A percentile compares a stretch with the other conserved stretches of the same genome.
phyloP scores from a whole-genome alignment of 1,284 basidiomycete genomes.

The Moniliophthora roreri region DNA sequence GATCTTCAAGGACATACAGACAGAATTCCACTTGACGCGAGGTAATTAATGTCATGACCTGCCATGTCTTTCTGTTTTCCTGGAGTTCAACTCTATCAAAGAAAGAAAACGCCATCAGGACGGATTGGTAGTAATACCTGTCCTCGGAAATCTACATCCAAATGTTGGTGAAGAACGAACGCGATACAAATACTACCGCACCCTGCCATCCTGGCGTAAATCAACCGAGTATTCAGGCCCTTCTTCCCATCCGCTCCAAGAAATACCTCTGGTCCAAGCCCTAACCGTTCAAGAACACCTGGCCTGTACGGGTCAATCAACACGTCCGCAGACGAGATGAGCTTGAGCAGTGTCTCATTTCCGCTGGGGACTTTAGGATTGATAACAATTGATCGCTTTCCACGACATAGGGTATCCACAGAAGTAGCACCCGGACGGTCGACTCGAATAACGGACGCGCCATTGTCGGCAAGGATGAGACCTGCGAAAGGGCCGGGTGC shows the following conservation, averaged over 20 bases:
- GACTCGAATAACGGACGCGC: constrained; percentile 76
- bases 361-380: constrained; percentile 66
- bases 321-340: constrained; percentile 72
- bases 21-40: constrained; percentile 79
- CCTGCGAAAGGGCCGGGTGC: constrained; percentile 83
- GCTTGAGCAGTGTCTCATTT: constrained; percentile 51
- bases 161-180: constrained; percentile 2
- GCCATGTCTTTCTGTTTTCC: constrained; percentile 71
- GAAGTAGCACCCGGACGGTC: constrained; percentile 54
- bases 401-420: constrained; percentile 61
- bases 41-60: constrained; percentile 84
- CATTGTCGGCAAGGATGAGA: constrained; percentile 80
- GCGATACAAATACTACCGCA: constrained; percentile 30
- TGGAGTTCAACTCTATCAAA: constrained; percentile 25
- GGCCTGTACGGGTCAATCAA: constrained; percentile 85
- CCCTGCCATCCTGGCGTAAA: constrained; percentile 71
- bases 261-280: constrained; percentile 76
- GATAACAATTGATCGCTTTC: constrained; percentile 73
- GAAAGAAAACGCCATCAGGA: no score
- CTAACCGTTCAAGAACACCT: constrained; percentile 78
- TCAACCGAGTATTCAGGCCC: constrained; percentile 58
- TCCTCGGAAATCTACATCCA: constrained; percentile 54
- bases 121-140: constrained; percentile 38
- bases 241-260: constrained; percentile 41
- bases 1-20: constrained; percentile 45